These are phyloP conservation scores for Euphrasia confusa DNA, from an alignment of 257 asterid species.

Conservation along the genomic window DNA sequence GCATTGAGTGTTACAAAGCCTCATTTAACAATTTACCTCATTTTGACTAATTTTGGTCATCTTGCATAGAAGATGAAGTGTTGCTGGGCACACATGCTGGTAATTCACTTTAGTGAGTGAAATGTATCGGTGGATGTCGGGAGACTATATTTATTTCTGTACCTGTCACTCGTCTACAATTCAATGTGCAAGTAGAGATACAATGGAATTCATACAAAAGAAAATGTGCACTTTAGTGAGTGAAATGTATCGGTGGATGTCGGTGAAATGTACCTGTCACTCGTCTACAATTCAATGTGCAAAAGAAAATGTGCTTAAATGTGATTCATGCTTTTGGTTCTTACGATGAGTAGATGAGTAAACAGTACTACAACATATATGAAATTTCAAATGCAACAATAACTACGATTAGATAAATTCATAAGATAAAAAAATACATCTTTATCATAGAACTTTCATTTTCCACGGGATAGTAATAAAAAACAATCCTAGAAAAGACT, in stretches of 20 bases:
- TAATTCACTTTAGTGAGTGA: constrained; percentile 25
- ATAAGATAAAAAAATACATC: background rate
- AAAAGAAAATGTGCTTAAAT: background rate
- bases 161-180: constrained; percentile 46
- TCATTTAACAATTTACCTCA: too few species aligned
- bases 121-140: constrained; percentile 58
- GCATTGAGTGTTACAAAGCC: too few species aligned
- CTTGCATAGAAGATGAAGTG: constrained; percentile 34
- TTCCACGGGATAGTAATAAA: constrained; percentile 6
- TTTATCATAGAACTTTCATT: background rate
- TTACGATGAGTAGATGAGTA: constrained; percentile 1
- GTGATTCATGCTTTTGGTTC: constrained; percentile 3
- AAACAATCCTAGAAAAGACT: background rate
- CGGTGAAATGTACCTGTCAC: constrained; percentile 54
- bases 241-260: constrained; percentile 57
- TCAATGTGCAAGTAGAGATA: constrained; percentile 25
- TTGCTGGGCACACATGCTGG: constrained; percentile 30
- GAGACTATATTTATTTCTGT: constrained; percentile 59
- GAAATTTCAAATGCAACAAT: background rate
- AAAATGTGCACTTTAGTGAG: constrained; percentile 20
- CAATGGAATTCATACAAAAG: constrained; percentile 12
- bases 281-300: constrained; percentile 37
- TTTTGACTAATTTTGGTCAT: too few species aligned
- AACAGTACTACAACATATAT: background rate
- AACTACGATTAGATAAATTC: constrained; percentile 8